Evolutionary conservation across 2,329 filamentous ascomycete genomes (phyloP), one percentile per base, ranked within the genome.

Genomic region (Zopfia rhizophila): DNA sequence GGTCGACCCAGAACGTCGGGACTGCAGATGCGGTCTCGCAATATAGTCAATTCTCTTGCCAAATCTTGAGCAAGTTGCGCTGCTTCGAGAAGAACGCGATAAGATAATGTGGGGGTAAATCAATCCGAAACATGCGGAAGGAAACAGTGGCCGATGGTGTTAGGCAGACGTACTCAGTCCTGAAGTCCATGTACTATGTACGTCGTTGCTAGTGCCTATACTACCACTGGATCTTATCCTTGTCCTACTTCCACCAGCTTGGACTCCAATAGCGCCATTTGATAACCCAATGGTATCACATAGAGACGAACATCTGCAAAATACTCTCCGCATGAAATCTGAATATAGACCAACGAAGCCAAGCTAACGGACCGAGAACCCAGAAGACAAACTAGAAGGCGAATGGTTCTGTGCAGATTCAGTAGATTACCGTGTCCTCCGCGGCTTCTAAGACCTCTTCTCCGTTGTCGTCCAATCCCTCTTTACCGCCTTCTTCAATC

Each of bases 371-470:
- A 33, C 51, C 46, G 48, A 31, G 12, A 40, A 45, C 33, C 39
- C 39, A 48, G 43, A 36, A 29, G 25, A 8, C 23, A 35, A 32
- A 38, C 36, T 28, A 19, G 10, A 40, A 25, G 11, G 28, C 17
- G 14, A 28, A 30, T 16, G 19, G 12, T 24, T 24, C 41, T 40
- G 35, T 28, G 18, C 40, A 29, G 29, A 24, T 51, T 82, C 76
- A 96, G 76, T 96, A 96, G 48, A 96, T 93, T 40, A 96, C 90
- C 60, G 88, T 91, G 63, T 96, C 91, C 75, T 97, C 91, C 49
- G 91, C 90, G 42, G 88, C 89, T 70, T 91, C 89, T 41, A 94
- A 85, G 56, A 95, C 80, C 45, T 93, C 86, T 63, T 92, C 89
- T 40, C 85, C 88, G 38, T 82, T 81, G 52, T 91, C 86, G 61